Conservation (phyloP, 495 filamentous ascomycete species). For the Baudoinia panamericana region DNA sequence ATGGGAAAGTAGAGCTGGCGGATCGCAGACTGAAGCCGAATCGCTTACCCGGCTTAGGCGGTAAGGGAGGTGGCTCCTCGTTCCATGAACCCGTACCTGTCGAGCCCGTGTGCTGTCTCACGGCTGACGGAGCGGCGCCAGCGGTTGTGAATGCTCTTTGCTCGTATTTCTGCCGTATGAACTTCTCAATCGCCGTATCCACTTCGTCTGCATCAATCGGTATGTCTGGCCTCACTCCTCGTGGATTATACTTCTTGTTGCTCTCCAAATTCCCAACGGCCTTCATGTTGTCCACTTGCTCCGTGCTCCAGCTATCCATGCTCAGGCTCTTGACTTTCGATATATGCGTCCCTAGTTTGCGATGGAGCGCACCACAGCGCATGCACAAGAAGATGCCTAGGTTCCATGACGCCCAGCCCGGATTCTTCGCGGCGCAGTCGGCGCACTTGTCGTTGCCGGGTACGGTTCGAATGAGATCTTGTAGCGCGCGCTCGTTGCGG, state of each 20-base stretch:
- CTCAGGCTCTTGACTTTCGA: constrained; percentile 96
- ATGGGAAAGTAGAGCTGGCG: constrained; percentile 43
- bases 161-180: constrained; percentile 88
- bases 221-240: constrained; percentile 63
- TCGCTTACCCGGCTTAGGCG: constrained; percentile 65
- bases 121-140: constrained; percentile 25
- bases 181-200: constrained; percentile 84
- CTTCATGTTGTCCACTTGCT: constrained; percentile 97
- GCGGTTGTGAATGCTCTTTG: constrained; percentile 41
- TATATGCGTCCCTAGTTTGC: constrained; percentile 92
- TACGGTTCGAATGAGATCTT: constrained; percentile 76
- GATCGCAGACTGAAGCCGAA: constrained; percentile 62
- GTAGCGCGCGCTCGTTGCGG: constrained; percentile 84
- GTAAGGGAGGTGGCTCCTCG: constrained; percentile 60
- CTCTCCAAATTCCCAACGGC: constrained; percentile 71
- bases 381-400: constrained; percentile 94
- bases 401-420: constrained; percentile 98
- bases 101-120: constrained; percentile 38
- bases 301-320: constrained; percentile 91
- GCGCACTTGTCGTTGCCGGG: constrained; percentile 91
- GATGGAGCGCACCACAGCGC: constrained; percentile 90
- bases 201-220: constrained; percentile 84
- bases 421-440: constrained; percentile 83
- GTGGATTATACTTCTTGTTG: constrained; percentile 79
- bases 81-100: constrained; percentile 32